Evolutionary conservation across 75 land plant genomes (phyloP).

Genomic region (Picea glauca): DNA sequence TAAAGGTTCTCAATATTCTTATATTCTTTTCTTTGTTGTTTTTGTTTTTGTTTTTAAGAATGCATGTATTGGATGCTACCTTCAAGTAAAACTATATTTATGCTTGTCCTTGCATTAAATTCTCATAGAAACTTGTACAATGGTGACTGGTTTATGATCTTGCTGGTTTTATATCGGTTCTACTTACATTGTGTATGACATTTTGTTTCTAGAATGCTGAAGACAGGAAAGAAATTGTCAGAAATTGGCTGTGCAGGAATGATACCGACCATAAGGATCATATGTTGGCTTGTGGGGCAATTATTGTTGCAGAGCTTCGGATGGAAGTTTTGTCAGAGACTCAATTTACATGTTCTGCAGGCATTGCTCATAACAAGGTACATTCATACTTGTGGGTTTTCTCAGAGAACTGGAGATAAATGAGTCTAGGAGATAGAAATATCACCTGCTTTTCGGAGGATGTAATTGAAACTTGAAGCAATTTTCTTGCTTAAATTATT

Average conservation of each 20-base stretch:
- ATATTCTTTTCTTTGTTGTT: neutral
- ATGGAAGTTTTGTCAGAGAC: conserved; percentile 75
- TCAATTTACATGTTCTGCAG: conserved; percentile 95
- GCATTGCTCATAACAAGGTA: conserved; percentile 99
- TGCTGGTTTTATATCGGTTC: conserved; percentile 3
- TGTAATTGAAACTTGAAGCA: neutral
- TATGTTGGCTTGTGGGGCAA: conserved; percentile 83
- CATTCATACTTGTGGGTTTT: neutral
- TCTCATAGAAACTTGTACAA: neutral
- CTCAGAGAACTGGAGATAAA: neutral
- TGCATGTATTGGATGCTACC: neutral
- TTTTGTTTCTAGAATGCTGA: conserved; percentile 39
- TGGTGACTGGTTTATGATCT: neutral
- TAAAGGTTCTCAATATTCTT: neutral
- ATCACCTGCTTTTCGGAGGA: no score
- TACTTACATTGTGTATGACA: neutral
- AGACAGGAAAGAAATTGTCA: conserved; percentile 31
- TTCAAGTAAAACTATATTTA: neutral
- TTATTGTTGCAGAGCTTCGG: conserved; percentile 89
- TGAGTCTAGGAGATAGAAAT: neutral
- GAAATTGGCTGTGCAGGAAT: conserved; percentile 61
- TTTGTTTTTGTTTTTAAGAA: neutral
- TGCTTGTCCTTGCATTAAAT: neutral
- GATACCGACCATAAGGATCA: conserved; percentile 60
- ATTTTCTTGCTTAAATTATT: neutral